Evolutionary conservation across 805 yeast species (phyloP).

Genomic region (Yarrowia yakushimensis): DNA sequence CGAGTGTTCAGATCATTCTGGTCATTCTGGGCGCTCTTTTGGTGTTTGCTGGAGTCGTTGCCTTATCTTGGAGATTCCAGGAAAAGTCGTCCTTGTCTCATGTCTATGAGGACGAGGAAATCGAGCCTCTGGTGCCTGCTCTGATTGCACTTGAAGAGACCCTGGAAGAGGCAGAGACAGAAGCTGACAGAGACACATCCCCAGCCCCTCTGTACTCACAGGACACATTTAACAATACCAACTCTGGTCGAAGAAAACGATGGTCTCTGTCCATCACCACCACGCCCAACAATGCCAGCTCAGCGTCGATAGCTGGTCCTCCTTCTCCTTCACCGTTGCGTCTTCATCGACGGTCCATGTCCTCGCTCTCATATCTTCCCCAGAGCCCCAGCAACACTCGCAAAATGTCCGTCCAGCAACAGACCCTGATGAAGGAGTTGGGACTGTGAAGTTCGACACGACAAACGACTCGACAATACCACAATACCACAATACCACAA

Average conservation of each 20-base stretch:
- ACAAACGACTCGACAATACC: too few species aligned
- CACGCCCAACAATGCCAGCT: background rate
- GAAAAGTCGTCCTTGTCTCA: constrained; percentile 4
- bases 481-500: too few species aligned
- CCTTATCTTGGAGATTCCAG: constrained; percentile 52
- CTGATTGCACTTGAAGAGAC: background rate
- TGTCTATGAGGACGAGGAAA: constrained; percentile 12
- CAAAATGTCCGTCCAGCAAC: constrained; percentile 1
- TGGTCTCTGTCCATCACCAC: constrained; percentile 6
- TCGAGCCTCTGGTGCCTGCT: background rate
- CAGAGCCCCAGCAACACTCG: background rate
- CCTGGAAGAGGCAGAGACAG: background rate
- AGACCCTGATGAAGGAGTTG: constrained; percentile 11
- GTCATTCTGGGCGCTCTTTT: constrained; percentile 49
- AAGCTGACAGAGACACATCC: background rate
- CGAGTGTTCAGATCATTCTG: constrained; percentile 39
- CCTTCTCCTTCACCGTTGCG: constrained; percentile 1
- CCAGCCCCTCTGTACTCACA: background rate
- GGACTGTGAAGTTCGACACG: constrained; percentile 9
- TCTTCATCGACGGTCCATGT: constrained; percentile 1
- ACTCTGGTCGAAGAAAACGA: background rate
- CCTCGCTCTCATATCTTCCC: constrained; percentile 8
- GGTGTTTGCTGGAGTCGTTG: constrained; percentile 57
- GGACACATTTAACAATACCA: background rate
- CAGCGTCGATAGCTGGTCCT: constrained; percentile 2